phyloP scores from a whole-genome alignment of 306 rosid genomes.

The Vigna unguiculata region DNA sequence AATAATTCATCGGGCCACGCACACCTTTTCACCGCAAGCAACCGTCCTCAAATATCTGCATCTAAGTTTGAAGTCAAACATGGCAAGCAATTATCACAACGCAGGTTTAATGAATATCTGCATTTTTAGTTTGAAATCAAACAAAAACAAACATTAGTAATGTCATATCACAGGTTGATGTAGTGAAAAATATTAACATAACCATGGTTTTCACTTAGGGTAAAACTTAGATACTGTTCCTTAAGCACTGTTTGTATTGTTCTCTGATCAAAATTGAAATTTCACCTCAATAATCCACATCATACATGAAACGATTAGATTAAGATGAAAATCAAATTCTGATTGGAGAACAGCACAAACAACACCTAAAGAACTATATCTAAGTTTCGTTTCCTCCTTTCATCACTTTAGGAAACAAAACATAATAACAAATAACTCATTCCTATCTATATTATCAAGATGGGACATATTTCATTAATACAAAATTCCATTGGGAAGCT shows the following conservation, averaged over 20 bases:
- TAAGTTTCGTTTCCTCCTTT: not conserved
- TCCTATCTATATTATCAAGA: slow-evolving; percentile 12
- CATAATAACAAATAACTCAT: slow-evolving; percentile 6
- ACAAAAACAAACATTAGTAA: slow-evolving; percentile 26
- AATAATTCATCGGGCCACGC: slow-evolving; percentile 4
- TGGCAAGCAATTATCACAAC: slow-evolving; percentile 28
- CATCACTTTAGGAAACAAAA: not conserved
- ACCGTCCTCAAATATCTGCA: slow-evolving; percentile 41
- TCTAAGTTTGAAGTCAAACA: slow-evolving; percentile 38
- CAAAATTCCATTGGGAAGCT: slow-evolving; percentile 24
- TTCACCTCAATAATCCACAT: not conserved
- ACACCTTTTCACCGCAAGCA: slow-evolving; percentile 20
- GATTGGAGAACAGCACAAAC: not conserved
- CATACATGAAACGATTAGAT: not conserved
- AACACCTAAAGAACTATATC: not conserved
- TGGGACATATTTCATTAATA: slow-evolving; percentile 27
- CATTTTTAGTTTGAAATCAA: slow-evolving; percentile 38
- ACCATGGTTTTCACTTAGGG: not conserved
- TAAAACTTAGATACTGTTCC: not conserved
- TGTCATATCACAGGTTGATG: slow-evolving; percentile 26
- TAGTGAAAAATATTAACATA: slow-evolving; percentile 20
- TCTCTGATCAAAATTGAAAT: not conserved
- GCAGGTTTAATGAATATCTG: slow-evolving; percentile 25
- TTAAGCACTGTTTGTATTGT: not conserved
- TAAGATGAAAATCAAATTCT: not conserved